Base-by-base conservation (phyloP, 352 stramenopile species). In the Pythium aristosporum region DNA sequence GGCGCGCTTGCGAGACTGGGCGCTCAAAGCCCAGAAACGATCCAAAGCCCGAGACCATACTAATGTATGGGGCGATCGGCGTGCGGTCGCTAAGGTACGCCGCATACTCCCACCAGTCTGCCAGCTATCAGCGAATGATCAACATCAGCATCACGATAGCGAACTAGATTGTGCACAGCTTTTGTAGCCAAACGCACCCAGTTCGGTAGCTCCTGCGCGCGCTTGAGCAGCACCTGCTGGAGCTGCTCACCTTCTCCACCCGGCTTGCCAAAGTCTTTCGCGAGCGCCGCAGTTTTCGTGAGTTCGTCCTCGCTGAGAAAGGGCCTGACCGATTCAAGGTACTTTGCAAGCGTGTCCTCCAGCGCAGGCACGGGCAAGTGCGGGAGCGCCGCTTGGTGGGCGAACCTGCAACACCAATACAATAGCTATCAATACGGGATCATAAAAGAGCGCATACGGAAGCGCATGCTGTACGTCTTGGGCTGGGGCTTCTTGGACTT, bases 41-140 rank as follows among this genome's bases (percentile, higher is more conserved):
- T n/a, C 97, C 89, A 67, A 98, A 98, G 68, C 96, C 97, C 61
- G 97, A 98, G 30, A 91, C 89, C 69, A 99, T 96, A 69, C 98
- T 98, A 63, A 98, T 87, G 41, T 96, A 94, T 28, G 97, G 73
- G 2, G 90, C 89, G 69, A 97, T 96, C 59, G 95, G 71, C 47
- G 82, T 86, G 18, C 76, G 79, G 49, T 87, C 79, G 58, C 76
- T 88, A 44, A 88, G 54, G 59, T 91, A 91, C 50, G 88, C 92
- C 34, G 89, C 71, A 57, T 96, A 86, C 69, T 98, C 96, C 93
- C 93, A 98, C 94, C 94, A 98, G 47, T 97, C 72, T 56, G 96
- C 78, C 23, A 92, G 59, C 80, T 91, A 66, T 51, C 25, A 46
- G 11, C 18, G 21, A 46, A 46, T 42, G 16, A 46, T 46, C 13